These are phyloP conservation scores for Solanum hybrid DNA, from an alignment of 305 asterid species.

Conservation along the genomic window DNA sequence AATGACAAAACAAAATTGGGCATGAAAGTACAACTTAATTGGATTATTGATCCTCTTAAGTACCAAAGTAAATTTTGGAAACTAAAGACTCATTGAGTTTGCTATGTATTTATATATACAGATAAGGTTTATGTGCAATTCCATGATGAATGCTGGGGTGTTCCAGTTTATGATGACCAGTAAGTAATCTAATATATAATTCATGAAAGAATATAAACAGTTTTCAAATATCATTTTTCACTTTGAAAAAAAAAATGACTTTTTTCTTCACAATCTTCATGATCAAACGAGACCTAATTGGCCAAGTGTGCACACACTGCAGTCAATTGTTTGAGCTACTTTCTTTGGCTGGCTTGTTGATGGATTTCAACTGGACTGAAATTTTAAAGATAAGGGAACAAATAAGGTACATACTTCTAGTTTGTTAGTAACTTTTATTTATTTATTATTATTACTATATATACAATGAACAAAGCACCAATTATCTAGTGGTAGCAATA, in stretches of 20 bases:
- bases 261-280: background rate
- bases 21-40: background rate
- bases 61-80: background rate
- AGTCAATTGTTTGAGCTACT: slow-evolving; percentile 81
- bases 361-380: slow-evolving; percentile 94
- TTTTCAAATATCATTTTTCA: background rate
- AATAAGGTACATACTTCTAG: slow-evolving; percentile 36
- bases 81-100: background rate
- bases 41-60: background rate
- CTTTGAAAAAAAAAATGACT: background rate
- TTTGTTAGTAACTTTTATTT: background rate
- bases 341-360: slow-evolving; percentile 80
- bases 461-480: background rate
- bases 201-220: background rate
- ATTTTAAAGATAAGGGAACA: slow-evolving; percentile 53
- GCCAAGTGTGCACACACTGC: background rate
- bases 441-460: too few species aligned
- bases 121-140: slow-evolving; percentile 69
- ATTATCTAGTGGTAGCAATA: background rate
- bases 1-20: background rate
- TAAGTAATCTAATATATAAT: slow-evolving; percentile 21
- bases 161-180: slow-evolving; percentile 88
- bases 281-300: background rate
- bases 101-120: slow-evolving; percentile 14
- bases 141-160: slow-evolving; percentile 99